Evolutionary conservation across 495 filamentous ascomycete genomes (phyloP).

Genomic region (Penicillium macrosclerotiorum): DNA sequence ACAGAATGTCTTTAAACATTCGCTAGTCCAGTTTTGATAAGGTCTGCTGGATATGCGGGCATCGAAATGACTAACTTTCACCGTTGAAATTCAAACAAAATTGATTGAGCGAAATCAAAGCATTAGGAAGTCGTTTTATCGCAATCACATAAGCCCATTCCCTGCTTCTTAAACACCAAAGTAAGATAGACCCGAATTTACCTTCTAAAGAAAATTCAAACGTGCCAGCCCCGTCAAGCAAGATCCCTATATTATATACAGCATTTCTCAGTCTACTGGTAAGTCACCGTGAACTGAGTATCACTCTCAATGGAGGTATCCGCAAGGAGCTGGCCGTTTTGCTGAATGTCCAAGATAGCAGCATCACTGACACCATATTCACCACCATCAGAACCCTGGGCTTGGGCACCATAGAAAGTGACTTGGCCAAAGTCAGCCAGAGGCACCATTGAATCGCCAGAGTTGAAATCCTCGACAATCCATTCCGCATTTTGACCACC

Average conservation of each 20-base stretch:
- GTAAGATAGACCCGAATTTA: no score
- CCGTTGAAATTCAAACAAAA: background rate
- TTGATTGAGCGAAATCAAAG: no score
- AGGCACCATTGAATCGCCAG: conserved; percentile 43
- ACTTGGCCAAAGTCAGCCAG: conserved; percentile 55
- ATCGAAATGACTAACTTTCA: background rate
- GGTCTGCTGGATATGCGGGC: background rate
- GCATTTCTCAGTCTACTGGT: conserved; percentile 9
- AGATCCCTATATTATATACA: conserved; percentile 1
- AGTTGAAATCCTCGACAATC: conserved; percentile 64
- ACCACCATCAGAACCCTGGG: conserved; percentile 28
- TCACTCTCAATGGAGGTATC: conserved; percentile 40
- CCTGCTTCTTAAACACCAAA: no score
- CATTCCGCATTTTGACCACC: conserved; percentile 57
- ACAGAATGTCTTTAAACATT: conserved; percentile 10
- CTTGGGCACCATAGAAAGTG: conserved; percentile 45
- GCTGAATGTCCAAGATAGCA: conserved; percentile 52
- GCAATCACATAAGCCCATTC: no score
- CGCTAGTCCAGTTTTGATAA: conserved; percentile 4
- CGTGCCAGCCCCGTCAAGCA: conserved; percentile 1
- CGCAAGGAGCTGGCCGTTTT: conserved; percentile 48
- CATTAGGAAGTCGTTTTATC: no score
- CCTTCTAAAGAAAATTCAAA: no score
- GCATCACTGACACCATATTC: conserved; percentile 37
- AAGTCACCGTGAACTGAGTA: conserved; percentile 33